phyloP scores from a whole-genome alignment of 2,329 filamentous ascomycete species.

The Metarhizium album region DNA sequence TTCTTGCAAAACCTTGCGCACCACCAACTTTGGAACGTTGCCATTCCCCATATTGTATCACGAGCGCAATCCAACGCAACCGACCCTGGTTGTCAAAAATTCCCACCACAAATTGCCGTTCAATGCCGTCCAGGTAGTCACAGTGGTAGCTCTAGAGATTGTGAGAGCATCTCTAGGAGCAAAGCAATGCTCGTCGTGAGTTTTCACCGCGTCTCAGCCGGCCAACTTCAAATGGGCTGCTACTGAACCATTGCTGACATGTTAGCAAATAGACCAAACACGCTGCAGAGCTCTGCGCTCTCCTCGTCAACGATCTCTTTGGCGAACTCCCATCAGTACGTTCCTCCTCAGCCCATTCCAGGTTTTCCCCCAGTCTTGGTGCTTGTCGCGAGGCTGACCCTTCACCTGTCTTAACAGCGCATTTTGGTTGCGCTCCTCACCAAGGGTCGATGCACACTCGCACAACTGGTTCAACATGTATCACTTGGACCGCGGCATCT shows the following conservation, averaged over 20 bases:
- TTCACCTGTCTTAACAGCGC: slow-evolving; percentile 43
- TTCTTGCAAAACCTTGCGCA: not conserved
- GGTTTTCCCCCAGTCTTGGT: slow-evolving; percentile 2
- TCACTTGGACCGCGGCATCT: slow-evolving; percentile 64
- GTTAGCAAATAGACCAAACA: slow-evolving; percentile 49
- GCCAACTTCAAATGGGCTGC: not conserved
- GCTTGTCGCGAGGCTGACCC: slow-evolving; percentile 16
- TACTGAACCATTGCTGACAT: slow-evolving; percentile 13
- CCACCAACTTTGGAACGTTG: not conserved
- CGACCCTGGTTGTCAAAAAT: not conserved
- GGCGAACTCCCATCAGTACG: slow-evolving; percentile 83
- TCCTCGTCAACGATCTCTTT: slow-evolving; percentile 80
- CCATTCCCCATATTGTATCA: not conserved
- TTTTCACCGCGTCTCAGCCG: slow-evolving; percentile 7
- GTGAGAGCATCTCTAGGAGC: slow-evolving; percentile 68
- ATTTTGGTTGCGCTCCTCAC: slow-evolving; percentile 72
- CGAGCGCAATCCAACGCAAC: not conserved
- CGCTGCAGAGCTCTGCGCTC: slow-evolving; percentile 77
- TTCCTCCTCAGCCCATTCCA: slow-evolving; percentile 3
- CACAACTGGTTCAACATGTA: slow-evolving; percentile 60
- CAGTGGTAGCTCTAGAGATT: slow-evolving; percentile 65
- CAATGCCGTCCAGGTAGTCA: slow-evolving; percentile 61
- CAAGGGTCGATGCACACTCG: slow-evolving; percentile 64
- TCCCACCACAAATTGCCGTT: slow-evolving; percentile 17
- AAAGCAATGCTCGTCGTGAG: slow-evolving; percentile 47